Base-by-base conservation (phyloP, 345 rosid species). In the Isatis tinctoria region DNA sequence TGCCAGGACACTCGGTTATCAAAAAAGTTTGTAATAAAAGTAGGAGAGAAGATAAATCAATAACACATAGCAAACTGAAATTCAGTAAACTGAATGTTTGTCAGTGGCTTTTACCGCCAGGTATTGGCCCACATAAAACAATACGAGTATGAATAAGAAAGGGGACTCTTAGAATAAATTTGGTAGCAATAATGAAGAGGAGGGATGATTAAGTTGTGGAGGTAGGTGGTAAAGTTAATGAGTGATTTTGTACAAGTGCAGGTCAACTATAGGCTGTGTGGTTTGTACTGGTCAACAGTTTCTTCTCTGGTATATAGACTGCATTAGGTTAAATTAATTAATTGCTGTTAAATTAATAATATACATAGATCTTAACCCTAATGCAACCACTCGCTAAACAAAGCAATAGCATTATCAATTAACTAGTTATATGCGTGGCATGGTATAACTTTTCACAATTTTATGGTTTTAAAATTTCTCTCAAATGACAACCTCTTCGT, bases 201-300 rank as follows among this genome's bases (percentile, higher is more conserved):
- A 17, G 60, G 22, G 59, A 13, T 56, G 35, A 67, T 47, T 39
- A 74, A 60, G 73, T 60, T 67, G 69, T 67, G 79, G 69, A 68
- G 74, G 69, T 76, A 35, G 79, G 75, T 76, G 71, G 75, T 70
- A 76, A 76, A 76, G 79, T 76, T 76, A 63, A 44, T 63, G 60
- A 44, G 66, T 53, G 60, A 36, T 61, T 76, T 54, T 76, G 79
- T 60, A 62, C 79, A 76, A 76, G 70, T 69, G 51, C 66, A 18
- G 70, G 79, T 69, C 79, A 69, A 62, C 70, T 69, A 24, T 66
- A 51, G 74, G 69, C 43, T 68, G 3, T 60, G 32, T n/a, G 8
- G 24, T 67, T 67, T 61, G 49, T 52, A 75, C 37, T 68, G 30
- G 74, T 75, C 79, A 75, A 45, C 66, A 52, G 54, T 74, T 47